Evolutionary conservation across 2,329 filamentous ascomycete species (phyloP), one percentile per base, ranked within the genome.

Genomic region (Trichoderma sp.): DNA sequence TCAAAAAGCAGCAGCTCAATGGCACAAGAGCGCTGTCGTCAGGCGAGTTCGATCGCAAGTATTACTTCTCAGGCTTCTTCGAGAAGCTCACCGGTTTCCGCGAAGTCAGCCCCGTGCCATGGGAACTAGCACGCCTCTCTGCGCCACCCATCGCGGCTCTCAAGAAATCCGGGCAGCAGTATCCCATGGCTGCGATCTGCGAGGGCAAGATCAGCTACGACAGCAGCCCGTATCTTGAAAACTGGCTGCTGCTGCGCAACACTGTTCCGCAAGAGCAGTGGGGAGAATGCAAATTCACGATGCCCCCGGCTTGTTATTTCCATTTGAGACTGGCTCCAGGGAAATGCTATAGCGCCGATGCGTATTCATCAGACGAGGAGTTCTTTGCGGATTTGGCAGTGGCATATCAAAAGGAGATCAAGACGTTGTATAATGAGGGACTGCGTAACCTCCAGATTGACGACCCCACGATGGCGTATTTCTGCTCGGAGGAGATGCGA

Each of bases 261-360:
- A 73, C 76, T 12, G 83, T 92, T 1, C 86, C 90, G 1, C 81
- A 86, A 58, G 86, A 88, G 72, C 83, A 90, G 74, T 88, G 88
- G 81, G 85, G 85, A 71, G 87, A 90, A 76, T 87, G 90, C 79
- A 92, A 93, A 82, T 86, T 92, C 75, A 92, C 90, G 20, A 82
- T 92, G 76, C 88, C 90, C 20, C 88, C 90, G 5, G 89, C 90
- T 2, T 88, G 88, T 78, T 92, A 90, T 87, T 92, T 92, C 78
- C 91, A 93, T 79, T 75, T 83, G 61, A 76, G 77, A 64, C 85
- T 87, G 74, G 84, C 84, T 68, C 83, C 85, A 17, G 87, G 81
- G 77, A 84, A 84, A 74, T 86, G 86, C 71, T 89, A 88, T 77
- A 84, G 82, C 71, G 81, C 84, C 71, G 82, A 85, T 8, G 85